These are phyloP conservation scores for Bipolaris cookei DNA, from an alignment of 2,329 filamentous ascomycete species.

Conservation along the genomic window DNA sequence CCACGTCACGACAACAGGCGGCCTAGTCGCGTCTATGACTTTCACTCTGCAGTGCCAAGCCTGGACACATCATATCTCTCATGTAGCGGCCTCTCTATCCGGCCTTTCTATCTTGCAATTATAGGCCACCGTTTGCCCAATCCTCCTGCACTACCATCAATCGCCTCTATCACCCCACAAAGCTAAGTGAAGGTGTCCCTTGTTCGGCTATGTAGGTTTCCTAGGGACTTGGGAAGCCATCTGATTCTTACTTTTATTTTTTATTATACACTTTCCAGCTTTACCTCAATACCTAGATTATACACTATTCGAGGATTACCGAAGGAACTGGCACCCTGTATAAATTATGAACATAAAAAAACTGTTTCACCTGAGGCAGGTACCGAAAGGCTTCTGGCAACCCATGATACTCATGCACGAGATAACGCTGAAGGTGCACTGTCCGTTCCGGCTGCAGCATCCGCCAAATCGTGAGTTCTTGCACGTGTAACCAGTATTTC, in stretches of 20 bases:
- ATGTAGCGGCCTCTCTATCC: background rate
- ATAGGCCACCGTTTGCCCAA: background rate
- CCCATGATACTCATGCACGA: slow-evolving; percentile 7
- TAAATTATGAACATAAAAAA: background rate
- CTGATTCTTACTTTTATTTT: background rate
- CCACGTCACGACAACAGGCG: slow-evolving; percentile 11
- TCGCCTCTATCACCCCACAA: background rate
- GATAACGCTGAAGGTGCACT: background rate
- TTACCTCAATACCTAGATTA: background rate
- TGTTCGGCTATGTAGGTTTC: background rate
- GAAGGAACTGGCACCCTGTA: background rate
- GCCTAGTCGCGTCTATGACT: background rate
- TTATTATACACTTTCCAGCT: background rate
- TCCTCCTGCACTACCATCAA: background rate
- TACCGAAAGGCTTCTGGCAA: slow-evolving; percentile 7
- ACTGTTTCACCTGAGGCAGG: background rate
- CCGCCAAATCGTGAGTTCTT: slow-evolving; percentile 1
- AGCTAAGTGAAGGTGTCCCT: background rate
- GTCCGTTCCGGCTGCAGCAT: slow-evolving; percentile 4
- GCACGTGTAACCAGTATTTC: slow-evolving; percentile 6
- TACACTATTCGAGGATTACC: background rate
- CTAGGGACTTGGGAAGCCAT: no score
- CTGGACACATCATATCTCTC: background rate
- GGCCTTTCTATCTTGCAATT: background rate
- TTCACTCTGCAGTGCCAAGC: background rate